Evolutionary conservation across 129 eudicot species (phyloP), one percentile per base, ranked within the genome.

Genomic region (Smallanthus sonchifolius): DNA sequence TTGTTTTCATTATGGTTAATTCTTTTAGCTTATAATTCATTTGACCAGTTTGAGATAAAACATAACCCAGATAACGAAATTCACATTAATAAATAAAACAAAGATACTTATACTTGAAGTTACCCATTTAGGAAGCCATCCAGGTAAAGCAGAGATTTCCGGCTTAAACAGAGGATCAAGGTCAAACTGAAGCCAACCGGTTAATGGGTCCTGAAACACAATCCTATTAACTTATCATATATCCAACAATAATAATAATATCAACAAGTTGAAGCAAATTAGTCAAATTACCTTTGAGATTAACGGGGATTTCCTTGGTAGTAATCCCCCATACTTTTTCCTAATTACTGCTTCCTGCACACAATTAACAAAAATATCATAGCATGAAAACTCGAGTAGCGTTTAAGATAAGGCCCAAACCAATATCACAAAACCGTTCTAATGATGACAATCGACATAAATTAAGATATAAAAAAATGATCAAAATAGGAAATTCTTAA

Each of bases 111-210:
- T 6, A 59, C 20, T 70, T 70, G 30, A 42, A 47, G 39, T 87
- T 86, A 92, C 98, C 98, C 92, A 92, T 71, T 74, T 73, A 72
- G 92, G 87, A 81, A 87, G 38, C 96, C 96, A 84, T 76, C 82
- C 85, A 13, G 96, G 96, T 44, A 93, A 60, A 55, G 77, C 44
- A 75, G 67, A 88, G 67, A 42, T 67, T 76, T 90, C 98, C 2
- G 96, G 97, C 77, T 82, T 88, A 52, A 87, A 93, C 61, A 86
- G 72, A 49, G 86, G 87, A 65, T 88, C 98, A 40, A 97, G 97
- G 84, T 93, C 98, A 76, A 97, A 93, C 17, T 93, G 87, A 73
- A 93, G 98, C 98, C 98, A 93, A 44, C 97, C 92, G 77, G 92
- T 88, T 51, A 97, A 87, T 55, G 90, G 84, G 80, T 93, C 98